phyloP scores from a whole-genome alignment of 192 early-diverging fungal species.

The Podila minutissima region DNA sequence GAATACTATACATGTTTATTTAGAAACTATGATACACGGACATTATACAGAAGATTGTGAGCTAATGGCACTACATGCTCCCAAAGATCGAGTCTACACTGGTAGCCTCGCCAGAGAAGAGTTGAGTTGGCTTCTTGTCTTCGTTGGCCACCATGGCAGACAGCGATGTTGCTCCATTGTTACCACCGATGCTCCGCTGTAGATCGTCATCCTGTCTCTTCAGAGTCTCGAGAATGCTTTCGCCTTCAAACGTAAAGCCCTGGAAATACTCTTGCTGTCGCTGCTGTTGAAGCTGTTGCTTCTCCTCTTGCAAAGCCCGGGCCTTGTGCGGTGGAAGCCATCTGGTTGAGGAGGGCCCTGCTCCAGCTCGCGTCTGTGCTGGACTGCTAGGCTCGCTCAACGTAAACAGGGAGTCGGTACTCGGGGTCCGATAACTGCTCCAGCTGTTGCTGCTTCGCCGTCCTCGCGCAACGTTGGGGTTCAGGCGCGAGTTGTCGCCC shows the following conservation, averaged over 20 bases:
- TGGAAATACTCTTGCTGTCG: slow-evolving; percentile 69
- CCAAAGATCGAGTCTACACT: slow-evolving; percentile 51
- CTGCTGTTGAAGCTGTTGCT: slow-evolving; percentile 21
- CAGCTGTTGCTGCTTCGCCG: slow-evolving; percentile 40
- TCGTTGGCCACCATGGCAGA: neutral
- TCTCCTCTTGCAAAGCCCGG: slow-evolving; percentile 16
- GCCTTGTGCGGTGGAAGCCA: neutral
- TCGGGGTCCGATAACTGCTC: slow-evolving; percentile 43
- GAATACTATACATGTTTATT: no score
- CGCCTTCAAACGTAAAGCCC: slow-evolving; percentile 69
- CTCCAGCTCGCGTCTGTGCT: slow-evolving; percentile 7
- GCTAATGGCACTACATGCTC: slow-evolving; percentile 33
- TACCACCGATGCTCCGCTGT: neutral
- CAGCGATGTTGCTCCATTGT: neutral
- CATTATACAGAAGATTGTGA: neutral
- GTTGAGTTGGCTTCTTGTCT: slow-evolving; percentile 1
- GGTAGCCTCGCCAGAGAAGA: slow-evolving; percentile 35
- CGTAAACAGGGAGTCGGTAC: slow-evolving; percentile 35
- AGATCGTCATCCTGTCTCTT: slow-evolving; percentile 42
- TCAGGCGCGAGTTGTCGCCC: slow-evolving; percentile 38
- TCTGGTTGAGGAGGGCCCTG: neutral
- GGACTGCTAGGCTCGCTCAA: slow-evolving; percentile 15
- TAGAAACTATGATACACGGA: no score
- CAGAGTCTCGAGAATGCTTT: slow-evolving; percentile 37
- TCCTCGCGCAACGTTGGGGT: slow-evolving; percentile 48